These are phyloP conservation scores for Sporisorium scitamineum DNA, from an alignment of 1,284 basidiomycete genomes.

Conservation along the genomic window DNA sequence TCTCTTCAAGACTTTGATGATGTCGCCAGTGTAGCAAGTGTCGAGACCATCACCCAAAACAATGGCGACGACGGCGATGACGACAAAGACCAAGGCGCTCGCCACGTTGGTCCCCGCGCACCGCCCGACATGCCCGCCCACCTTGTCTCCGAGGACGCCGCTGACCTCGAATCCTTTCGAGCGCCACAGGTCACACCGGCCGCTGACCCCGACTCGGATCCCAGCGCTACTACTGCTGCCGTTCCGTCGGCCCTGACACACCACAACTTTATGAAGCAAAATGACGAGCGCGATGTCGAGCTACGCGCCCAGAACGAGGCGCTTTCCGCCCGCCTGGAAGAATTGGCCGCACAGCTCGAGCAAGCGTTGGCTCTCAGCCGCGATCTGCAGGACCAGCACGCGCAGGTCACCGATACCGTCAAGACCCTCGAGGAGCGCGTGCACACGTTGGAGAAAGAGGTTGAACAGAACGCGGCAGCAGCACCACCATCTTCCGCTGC, in stretches of 20 bases:
- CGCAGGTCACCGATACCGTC: constrained; percentile 82
- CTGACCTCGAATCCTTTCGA: constrained; percentile 17
- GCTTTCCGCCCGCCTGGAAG: constrained; percentile 79
- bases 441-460: constrained; percentile 70
- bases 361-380: constrained; percentile 81
- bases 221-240: neutral
- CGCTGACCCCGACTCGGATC: neutral
- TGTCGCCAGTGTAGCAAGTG: constrained; percentile 58
- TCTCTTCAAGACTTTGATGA: constrained; percentile 58
- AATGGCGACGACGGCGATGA: constrained; percentile 11
- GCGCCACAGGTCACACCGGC: constrained; percentile 18
- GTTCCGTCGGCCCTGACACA: constrained; percentile 11
- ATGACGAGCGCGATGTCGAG: constrained; percentile 56
- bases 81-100: neutral
- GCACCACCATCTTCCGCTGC: neutral
- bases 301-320: constrained; percentile 74
- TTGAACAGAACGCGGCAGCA: constrained; percentile 39
- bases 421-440: constrained; percentile 77
- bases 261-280: constrained; percentile 15
- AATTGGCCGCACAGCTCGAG: constrained; percentile 81
- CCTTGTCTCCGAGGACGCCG: constrained; percentile 29
- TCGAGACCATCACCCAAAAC: constrained; percentile 60
- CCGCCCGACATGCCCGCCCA: constrained; percentile 55
- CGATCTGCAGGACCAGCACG: constrained; percentile 82
- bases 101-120: constrained; percentile 55